Conservation (phyloP, 2,329 filamentous ascomycete species). For the Cladosporium halotolerans region DNA sequence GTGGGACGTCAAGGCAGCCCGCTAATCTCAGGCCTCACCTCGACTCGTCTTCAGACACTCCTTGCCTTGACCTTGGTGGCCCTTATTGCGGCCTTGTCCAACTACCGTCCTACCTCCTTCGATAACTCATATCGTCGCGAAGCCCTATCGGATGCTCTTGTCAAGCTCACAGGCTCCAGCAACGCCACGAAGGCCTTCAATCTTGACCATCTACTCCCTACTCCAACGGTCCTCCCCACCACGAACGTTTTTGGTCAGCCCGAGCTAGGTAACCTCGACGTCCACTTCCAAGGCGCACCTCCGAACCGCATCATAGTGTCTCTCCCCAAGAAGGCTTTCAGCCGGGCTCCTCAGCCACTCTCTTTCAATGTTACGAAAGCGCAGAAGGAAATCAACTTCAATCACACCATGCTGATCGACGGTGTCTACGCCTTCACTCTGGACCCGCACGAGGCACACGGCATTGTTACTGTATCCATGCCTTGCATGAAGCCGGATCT, state of each 20-base stretch:
- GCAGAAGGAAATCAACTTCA: conserved; percentile 14
- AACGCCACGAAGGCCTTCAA: conserved; percentile 19
- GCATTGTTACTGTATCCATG: conserved; percentile 20
- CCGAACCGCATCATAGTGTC: conserved; percentile 27
- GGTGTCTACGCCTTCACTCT: conserved; percentile 25
- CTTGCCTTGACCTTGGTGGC: no score
- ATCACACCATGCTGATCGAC: conserved; percentile 23
- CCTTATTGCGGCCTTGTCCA: no score
- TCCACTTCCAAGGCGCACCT: conserved; percentile 14
- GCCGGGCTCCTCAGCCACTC: not conserved
- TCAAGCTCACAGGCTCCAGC: conserved; percentile 12
- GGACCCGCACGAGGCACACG: conserved; percentile 22
- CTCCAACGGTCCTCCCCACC: conserved; percentile 1
- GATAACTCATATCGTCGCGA: not conserved
- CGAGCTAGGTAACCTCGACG: conserved; percentile 2
- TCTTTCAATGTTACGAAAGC: not conserved
- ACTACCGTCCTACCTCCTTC: not conserved
- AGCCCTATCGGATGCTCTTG: conserved; percentile 14
- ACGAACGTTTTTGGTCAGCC: conserved; percentile 11
- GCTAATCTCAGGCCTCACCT: no score
- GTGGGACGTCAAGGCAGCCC: no score
- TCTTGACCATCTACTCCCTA: conserved; percentile 24
- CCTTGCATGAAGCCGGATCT: conserved; percentile 16
- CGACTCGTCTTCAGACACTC: no score
- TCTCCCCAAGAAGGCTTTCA: conserved; percentile 13